Percentiles rank a stretch among this genome's conserved stretches.
phyloP scores from a whole-genome alignment of 768 basidiomycete species.

The Pleurotus citrinopileatus region DNA sequence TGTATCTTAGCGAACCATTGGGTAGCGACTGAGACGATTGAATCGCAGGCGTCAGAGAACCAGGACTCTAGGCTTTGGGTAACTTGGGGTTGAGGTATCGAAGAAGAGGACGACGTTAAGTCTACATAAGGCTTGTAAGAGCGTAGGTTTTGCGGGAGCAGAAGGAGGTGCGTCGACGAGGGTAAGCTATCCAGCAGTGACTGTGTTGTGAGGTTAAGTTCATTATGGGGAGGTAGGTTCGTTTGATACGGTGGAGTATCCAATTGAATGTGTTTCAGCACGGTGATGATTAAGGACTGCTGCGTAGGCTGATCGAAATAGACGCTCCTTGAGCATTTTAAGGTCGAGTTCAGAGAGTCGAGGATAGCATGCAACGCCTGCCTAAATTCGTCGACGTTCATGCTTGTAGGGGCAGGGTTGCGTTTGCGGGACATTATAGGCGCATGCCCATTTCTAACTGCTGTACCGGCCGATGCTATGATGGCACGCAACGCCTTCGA shows the following conservation, averaged over 20 bases:
- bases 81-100: slow-evolving; percentile 42
- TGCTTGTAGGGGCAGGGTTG: slow-evolving; percentile 22
- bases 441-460: slow-evolving; percentile 32
- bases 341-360: slow-evolving; percentile 55
- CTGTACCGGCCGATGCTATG: slow-evolving; percentile 30
- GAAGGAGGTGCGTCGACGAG: slow-evolving; percentile 78
- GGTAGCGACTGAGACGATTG: slow-evolving; percentile 41
- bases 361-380: slow-evolving; percentile 51
- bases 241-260: slow-evolving; percentile 31
- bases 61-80: slow-evolving; percentile 53
- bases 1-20: slow-evolving; percentile 60
- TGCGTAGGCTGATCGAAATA: slow-evolving; percentile 37
- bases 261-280: slow-evolving; percentile 63
- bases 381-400: slow-evolving; percentile 47
- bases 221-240: slow-evolving; percentile 20
- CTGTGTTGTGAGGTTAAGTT: slow-evolving; percentile 64
- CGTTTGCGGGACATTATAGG: slow-evolving; percentile 17
- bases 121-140: slow-evolving; percentile 88
- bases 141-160: slow-evolving; percentile 68
- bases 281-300: slow-evolving; percentile 49
- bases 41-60: slow-evolving; percentile 53
- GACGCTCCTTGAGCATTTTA: slow-evolving; percentile 52
- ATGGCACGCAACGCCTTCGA: slow-evolving; percentile 51
- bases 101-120: slow-evolving; percentile 54
- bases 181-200: slow-evolving; percentile 69